Base-by-base conservation (phyloP, 208 protist species). In the Tritrichomonas musculus region DNA sequence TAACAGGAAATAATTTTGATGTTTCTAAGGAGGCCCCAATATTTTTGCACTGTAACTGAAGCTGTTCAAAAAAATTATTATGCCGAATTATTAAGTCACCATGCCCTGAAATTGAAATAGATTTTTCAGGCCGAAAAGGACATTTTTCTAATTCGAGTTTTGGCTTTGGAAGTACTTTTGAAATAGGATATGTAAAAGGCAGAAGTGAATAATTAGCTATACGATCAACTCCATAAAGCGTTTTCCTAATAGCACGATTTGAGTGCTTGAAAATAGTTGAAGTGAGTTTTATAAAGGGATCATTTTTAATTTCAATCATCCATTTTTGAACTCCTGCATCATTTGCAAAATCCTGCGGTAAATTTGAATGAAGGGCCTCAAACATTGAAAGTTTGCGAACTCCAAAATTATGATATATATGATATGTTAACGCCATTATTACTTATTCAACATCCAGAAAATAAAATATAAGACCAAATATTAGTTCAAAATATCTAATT, bases 101-200 rank as follows among this genome's bases (percentile, higher is more conserved):
- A 22, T 57, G 53, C 8, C 41, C 30, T 57, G 44, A 44, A 50
- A 88, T 47, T 9, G 33, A 27, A 39, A 60, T 17, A 22, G 47
- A 39, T 20, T 53, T 25, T 39, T 41, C 4, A 55, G 77, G 22
- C 1, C 47, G 44, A 39, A 88, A 88, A 39, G 77, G 77, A 49
- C 77, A 88, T 2, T 44, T 44, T 57, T 17, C 36, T 0, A 88
- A 57, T 41, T 9, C 30, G 17, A 39, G 8, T 60, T 44, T 13
- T 1, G 33, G 33, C 57, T 53, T 53, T 57, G 33, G 9, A 27
- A 57, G n/a, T 17, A 88, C 57, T 33, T 53, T 53, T 39, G 77
- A 53, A 57, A 88, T 57, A 39, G 77, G 77, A 39, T 88, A 57
- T 27, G 77, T 88, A 57, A 88, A 57, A 57, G 77, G 77, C 27